A percentile compares a stretch with the other conserved stretches of the same genome.
Evolutionary conservation across 2,329 filamentous ascomycete genomes (phyloP).

Genomic region (Ophiocordyceps camponoti-floridani): DNA sequence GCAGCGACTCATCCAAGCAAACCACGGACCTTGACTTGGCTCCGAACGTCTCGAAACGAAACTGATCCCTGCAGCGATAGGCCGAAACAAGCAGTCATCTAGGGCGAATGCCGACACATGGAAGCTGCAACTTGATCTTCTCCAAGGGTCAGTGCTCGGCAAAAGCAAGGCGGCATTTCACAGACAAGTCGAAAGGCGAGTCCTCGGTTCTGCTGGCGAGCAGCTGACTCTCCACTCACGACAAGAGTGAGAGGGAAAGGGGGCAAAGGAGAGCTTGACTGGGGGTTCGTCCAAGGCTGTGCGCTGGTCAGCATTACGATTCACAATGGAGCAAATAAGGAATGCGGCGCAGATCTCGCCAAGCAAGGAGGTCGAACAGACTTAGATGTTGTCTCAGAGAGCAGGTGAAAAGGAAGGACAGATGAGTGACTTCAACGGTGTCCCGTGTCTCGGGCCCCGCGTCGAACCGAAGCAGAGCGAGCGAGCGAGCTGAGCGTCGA

Average conservation of each 20-base stretch:
- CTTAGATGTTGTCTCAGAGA: not conserved
- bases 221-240: not conserved
- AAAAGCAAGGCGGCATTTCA: conserved; percentile 1
- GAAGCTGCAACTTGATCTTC: not conserved
- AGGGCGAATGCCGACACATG: conserved; percentile 1
- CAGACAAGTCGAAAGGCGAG: not conserved
- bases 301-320: not conserved
- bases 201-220: not conserved
- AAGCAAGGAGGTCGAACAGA: not conserved
- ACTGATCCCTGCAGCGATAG: conserved; percentile 1
- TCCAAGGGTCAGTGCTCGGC: not conserved
- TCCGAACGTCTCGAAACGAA: conserved; percentile 1
- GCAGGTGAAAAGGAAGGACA: not conserved
- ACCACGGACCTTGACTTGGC: not conserved
- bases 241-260: not conserved
- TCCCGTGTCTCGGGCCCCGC: not conserved
- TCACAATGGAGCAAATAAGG: not conserved
- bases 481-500: not conserved
- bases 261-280: not conserved
- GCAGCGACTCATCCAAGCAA: not conserved
- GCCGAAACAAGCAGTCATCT: conserved; percentile 1
- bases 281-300: not conserved
- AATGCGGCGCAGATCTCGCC: too few species aligned
- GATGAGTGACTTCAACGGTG: not conserved
- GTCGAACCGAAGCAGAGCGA: not conserved